Evolutionary conservation across 371 early-diverging fungal genomes (phyloP).

Genomic region (Dichotomocladium elegans): DNA sequence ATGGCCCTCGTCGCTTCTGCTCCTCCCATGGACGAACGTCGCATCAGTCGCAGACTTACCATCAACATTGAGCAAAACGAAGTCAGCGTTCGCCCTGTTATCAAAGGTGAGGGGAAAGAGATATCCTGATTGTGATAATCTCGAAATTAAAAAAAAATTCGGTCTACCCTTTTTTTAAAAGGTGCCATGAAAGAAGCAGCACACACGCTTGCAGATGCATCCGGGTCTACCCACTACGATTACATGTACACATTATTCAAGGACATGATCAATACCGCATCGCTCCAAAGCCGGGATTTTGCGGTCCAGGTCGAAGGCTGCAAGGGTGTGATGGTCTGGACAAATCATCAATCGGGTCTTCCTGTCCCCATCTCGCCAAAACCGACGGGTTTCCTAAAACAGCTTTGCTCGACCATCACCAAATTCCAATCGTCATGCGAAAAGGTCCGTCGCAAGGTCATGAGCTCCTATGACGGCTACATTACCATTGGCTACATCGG

Average conservation of each 20-base stretch:
- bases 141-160: background rate
- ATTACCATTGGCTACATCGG: conserved; percentile 38
- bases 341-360: conserved; percentile 21
- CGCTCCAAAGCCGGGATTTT: conserved; percentile 38
- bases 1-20: conserved; percentile 3
- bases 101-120: conserved; percentile 26
- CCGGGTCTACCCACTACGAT: conserved; percentile 14
- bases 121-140: too few species aligned
- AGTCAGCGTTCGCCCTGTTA: conserved; percentile 38
- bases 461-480: conserved; percentile 20
- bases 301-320: conserved; percentile 45
- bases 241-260: conserved; percentile 33
- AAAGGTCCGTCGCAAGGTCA: conserved; percentile 29
- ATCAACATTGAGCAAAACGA: conserved; percentile 22
- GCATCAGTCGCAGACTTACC: conserved; percentile 34
- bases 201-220: conserved; percentile 38
- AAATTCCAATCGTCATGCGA: conserved; percentile 28
- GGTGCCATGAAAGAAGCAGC: conserved; percentile 46
- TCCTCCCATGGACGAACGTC: conserved; percentile 10
- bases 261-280: conserved; percentile 28
- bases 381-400: background rate
- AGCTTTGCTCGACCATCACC: conserved; percentile 2
- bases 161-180: conserved; percentile 1
- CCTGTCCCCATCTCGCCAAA: background rate
- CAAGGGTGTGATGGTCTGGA: conserved; percentile 45